Evolutionary conservation across 257 asterid genomes (phyloP).

Genomic region (Hygrophila difformis): DNA sequence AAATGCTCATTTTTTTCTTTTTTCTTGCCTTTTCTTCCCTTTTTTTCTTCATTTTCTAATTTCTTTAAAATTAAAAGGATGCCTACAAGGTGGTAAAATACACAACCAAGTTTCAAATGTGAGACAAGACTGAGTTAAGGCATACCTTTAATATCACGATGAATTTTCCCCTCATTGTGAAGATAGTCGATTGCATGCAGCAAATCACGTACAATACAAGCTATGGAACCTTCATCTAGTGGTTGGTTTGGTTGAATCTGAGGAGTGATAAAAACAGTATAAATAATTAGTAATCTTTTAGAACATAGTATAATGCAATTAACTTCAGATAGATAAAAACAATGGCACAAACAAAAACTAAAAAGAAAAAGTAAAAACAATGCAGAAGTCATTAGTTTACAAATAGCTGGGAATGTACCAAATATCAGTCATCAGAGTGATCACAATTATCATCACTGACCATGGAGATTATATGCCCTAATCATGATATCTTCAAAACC

Average conservation of each 20-base stretch:
- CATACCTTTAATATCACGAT: constrained; percentile 96
- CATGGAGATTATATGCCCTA: too few species aligned
- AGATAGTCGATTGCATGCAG: constrained; percentile 96
- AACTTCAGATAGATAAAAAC: background rate
- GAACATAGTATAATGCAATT: too few species aligned
- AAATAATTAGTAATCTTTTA: background rate
- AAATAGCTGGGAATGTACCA: background rate
- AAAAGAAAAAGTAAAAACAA: too few species aligned
- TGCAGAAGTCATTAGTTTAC: background rate
- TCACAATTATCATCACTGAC: too few species aligned
- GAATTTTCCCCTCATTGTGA: constrained; percentile 96
- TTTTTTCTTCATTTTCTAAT: too few species aligned
- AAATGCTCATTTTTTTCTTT: too few species aligned
- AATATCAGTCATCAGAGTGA: background rate
- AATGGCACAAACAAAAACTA: background rate
- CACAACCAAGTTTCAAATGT: too few species aligned
- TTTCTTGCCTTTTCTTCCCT: too few species aligned
- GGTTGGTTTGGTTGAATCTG: constrained; percentile 98
- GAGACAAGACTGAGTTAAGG: too few species aligned
- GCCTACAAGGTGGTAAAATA: constrained; percentile 5
- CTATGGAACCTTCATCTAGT: constrained; percentile 89
- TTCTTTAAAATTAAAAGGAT: too few species aligned
- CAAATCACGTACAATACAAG: constrained; percentile 88
- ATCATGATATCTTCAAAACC: too few species aligned
- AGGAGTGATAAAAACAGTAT: constrained; percentile 20